Evolutionary conservation across 495 filamentous ascomycete species (phyloP), one percentile per base, ranked within the genome.

Genomic region (Parathielavia appendiculata): DNA sequence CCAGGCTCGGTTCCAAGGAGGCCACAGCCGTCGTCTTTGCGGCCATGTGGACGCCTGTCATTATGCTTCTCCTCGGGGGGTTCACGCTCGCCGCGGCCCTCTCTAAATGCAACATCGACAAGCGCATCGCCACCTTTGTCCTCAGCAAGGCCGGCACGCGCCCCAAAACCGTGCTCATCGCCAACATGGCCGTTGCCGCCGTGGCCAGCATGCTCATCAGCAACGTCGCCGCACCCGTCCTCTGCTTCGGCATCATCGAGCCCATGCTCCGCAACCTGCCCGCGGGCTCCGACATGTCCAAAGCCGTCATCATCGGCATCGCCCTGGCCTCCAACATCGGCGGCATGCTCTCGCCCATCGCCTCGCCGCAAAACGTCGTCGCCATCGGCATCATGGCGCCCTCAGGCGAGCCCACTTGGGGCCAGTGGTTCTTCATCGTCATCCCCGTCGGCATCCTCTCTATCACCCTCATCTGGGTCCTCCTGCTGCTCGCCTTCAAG

Each of bases 201-300:
- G 92, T 97, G 67, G 83, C 92, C 38, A 96, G 90, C 63, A 99
- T 99, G 93, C 92, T 95, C 82, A 97, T 99, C 67, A 95, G 89
- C 71, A 99, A 99, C 63, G 93, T 99, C 36, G 93, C 93, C 17
- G 92, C 95, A 5, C 93, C 93, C 0, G 93, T 99, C n/a, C 81
- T 99, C 10, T 99, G 95, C 77, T 97, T 91, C 69, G 95, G 90
- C 16, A 97, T 97, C 70, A 91, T 96, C 61, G 89, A 93, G 84
- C 93, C 93, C 30, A 86, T 99, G 71, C 77, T 99, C 40, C 90
- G 93, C 38, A 97, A 97, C 70, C 83, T 97, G 45, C 86, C 95
- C 0, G 78, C 86, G 10, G 92, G 92, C 62, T 96, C 91, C 23
- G 79, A 85, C 61, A 97, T 99, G 78, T 89, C 89, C 59, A 96